Evolutionary conservation across 1,139 yeast genomes (phyloP).

Genomic region (Blastobotrys arbuscula): DNA sequence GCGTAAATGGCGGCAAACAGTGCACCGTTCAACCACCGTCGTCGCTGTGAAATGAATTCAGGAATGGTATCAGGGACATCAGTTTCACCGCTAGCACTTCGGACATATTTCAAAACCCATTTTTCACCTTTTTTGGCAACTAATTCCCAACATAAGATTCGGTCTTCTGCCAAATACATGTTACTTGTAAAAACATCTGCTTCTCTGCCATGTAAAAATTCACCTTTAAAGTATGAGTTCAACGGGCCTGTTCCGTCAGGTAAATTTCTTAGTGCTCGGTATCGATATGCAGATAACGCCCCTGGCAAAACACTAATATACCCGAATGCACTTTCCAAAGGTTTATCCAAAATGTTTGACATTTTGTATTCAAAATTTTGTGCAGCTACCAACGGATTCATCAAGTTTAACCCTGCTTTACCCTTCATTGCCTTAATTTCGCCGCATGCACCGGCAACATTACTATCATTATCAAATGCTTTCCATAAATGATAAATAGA

Average conservation of each 20-base stretch:
- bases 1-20: constrained; percentile 92
- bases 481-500: constrained; percentile 94
- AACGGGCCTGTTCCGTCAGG: constrained; percentile 92
- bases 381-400: constrained; percentile 91
- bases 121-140: constrained; percentile 81
- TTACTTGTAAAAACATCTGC: constrained; percentile 89
- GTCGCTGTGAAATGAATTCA: constrained; percentile 89
- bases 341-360: constrained; percentile 93
- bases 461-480: constrained; percentile 90
- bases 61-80: constrained; percentile 92
- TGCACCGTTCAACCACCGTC: constrained; percentile 98
- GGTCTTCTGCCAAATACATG: constrained; percentile 96
- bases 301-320: constrained; percentile 94
- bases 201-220: constrained; percentile 48
- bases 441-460: constrained; percentile 98
- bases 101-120: constrained; percentile 92
- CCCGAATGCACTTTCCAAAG: constrained; percentile 88
- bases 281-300: constrained; percentile 91
- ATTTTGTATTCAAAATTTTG: constrained; percentile 96
- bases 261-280: constrained; percentile 76
- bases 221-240: constrained; percentile 85
- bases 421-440: constrained; percentile 95
- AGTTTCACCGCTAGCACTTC: constrained; percentile 92
- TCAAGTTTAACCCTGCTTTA: constrained; percentile 66
- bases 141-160: constrained; percentile 95